phyloP scores from a whole-genome alignment of 2,329 filamentous ascomycete species.

The Chaetomiaceae sp. region DNA sequence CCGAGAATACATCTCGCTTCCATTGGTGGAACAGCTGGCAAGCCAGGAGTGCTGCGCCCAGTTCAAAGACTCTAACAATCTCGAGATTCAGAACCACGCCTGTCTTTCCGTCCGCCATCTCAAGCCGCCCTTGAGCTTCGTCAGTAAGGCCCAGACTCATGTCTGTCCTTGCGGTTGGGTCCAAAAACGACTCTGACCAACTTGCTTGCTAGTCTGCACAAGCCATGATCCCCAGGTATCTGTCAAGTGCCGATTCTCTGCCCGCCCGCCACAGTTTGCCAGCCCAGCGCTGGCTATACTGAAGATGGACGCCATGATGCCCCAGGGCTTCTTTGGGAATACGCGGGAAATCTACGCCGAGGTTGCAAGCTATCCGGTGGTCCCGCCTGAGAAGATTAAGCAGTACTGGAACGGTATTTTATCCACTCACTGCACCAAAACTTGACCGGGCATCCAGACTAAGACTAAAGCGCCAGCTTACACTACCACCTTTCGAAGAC shows the following conservation, averaged over 20 bases:
- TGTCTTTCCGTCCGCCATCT: background rate
- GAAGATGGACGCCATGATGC: slow-evolving; percentile 43
- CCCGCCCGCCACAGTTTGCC: background rate
- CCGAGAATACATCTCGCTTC: background rate
- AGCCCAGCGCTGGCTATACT: background rate
- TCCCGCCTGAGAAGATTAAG: slow-evolving; percentile 50
- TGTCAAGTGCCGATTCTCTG: slow-evolving; percentile 3
- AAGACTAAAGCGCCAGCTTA: slow-evolving; percentile 44
- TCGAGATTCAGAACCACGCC: background rate
- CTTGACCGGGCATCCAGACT: slow-evolving; percentile 3
- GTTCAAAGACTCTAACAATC: background rate
- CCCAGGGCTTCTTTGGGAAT: slow-evolving; percentile 56
- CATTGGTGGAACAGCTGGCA: background rate
- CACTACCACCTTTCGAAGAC: slow-evolving; percentile 54
- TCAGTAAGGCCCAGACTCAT: background rate
- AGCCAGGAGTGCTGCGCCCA: background rate
- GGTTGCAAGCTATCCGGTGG: slow-evolving; percentile 47
- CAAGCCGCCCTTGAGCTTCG: no score
- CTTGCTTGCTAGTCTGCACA: background rate
- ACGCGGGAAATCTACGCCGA: slow-evolving; percentile 48
- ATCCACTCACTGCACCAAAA: background rate
- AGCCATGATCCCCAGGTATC: slow-evolving; percentile 14
- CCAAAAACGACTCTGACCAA: background rate
- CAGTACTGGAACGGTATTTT: slow-evolving; percentile 54
- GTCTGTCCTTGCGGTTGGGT: background rate